Conservation (phyloP, 768 basidiomycete genomes). For the Lyophyllum decastes region DNA sequence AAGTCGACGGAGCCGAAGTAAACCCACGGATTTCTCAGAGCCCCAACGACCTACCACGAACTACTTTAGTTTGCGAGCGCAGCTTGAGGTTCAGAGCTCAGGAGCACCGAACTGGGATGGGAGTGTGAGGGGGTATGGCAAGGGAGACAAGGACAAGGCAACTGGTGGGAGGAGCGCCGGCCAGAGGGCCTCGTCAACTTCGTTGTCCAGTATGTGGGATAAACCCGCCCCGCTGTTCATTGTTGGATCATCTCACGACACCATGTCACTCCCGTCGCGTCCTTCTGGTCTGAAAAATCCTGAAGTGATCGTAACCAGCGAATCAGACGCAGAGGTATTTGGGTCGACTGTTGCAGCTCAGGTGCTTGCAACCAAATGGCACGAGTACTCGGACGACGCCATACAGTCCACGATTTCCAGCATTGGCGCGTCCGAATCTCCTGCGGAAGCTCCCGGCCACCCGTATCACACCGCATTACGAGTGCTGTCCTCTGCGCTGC, state of each 20-base stretch:
- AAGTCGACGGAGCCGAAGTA: slow-evolving; percentile 49
- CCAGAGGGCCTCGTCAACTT: slow-evolving; percentile 31
- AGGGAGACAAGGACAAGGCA: slow-evolving; percentile 33
- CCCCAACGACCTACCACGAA: slow-evolving; percentile 38
- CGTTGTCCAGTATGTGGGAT: slow-evolving; percentile 45
- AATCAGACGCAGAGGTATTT: slow-evolving; percentile 35
- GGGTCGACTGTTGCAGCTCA: slow-evolving; percentile 36
- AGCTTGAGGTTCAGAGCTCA: slow-evolving; percentile 49
- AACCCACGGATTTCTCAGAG: slow-evolving; percentile 28
- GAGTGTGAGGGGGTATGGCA: slow-evolving; percentile 59
- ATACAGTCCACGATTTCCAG: slow-evolving; percentile 65
- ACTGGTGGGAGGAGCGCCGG: slow-evolving; percentile 15
- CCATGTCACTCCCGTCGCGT: slow-evolving; percentile 11
- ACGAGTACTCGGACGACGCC: slow-evolving; percentile 73
- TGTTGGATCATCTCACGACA: slow-evolving; percentile 39
- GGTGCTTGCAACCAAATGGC: slow-evolving; percentile 73
- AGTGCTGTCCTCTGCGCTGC: slow-evolving; percentile 66
- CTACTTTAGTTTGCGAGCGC: slow-evolving; percentile 65
- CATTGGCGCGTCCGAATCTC: slow-evolving; percentile 44
- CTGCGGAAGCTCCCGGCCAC: slow-evolving; percentile 45
- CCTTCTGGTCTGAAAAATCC: slow-evolving; percentile 22
- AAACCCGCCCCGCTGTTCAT: slow-evolving; percentile 41
- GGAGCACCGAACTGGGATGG: slow-evolving; percentile 40
- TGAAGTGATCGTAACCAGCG: slow-evolving; percentile 34
- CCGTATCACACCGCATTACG: slow-evolving; percentile 73